phyloP scores from a whole-genome alignment of 2,329 filamentous ascomycete species.

The Canariomyces notabilis region DNA sequence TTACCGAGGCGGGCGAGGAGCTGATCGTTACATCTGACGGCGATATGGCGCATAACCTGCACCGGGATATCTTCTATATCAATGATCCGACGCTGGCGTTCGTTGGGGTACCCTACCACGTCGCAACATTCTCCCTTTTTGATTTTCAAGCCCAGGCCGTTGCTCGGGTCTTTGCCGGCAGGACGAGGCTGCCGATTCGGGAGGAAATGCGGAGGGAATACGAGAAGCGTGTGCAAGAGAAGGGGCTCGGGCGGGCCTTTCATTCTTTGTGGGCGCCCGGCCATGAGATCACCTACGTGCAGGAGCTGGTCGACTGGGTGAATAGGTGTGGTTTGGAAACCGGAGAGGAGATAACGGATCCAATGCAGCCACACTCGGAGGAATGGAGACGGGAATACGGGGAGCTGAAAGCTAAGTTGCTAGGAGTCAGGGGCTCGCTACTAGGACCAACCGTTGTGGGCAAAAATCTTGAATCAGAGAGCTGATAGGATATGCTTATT shows the following conservation, averaged over 20 bases:
- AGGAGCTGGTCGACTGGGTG: constrained; percentile 24
- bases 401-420: constrained; percentile 20
- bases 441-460: no score
- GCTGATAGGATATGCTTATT: no score
- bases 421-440: no score
- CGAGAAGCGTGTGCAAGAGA: constrained; percentile 26
- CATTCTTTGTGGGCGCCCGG: constrained; percentile 31
- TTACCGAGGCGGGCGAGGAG: constrained; percentile 44
- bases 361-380: constrained; percentile 31
- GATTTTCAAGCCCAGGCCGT: constrained; percentile 64
- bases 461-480: no score
- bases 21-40: constrained; percentile 59
- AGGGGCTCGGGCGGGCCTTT: constrained; percentile 34
- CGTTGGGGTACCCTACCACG: constrained; percentile 60
- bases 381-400: constrained; percentile 27
- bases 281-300: constrained; percentile 25
- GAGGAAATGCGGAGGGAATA: constrained; percentile 36
- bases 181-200: constrained; percentile 41
- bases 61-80: constrained; percentile 69
- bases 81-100: constrained; percentile 59
- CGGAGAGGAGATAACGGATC: constrained; percentile 24
- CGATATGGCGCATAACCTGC: constrained; percentile 59
- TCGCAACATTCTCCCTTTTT: constrained; percentile 63
- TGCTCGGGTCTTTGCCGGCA: constrained; percentile 51
- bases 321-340: constrained; percentile 21